phyloP scores from a whole-genome alignment of 176 grass and related monocot species.

The Paspalum notatum region DNA sequence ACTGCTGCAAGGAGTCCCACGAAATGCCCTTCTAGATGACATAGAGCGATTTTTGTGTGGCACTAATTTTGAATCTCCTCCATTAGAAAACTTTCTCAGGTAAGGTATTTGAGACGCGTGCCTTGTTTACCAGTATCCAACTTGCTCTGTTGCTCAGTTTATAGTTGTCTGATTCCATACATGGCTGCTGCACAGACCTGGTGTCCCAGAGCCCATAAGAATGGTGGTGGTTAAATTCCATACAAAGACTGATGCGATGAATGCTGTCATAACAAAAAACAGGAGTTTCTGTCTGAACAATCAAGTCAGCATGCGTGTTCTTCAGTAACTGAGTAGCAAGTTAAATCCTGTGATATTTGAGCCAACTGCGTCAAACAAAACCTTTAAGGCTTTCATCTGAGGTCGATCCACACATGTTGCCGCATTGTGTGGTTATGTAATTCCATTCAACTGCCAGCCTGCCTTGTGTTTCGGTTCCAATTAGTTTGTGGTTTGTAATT shows the following conservation, averaged over 20 bases:
- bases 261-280: constrained; percentile 73
- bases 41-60: constrained; percentile 86
- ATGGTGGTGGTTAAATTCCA: constrained; percentile 63
- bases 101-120: background rate
- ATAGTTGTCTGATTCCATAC: constrained; percentile 11
- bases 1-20: constrained; percentile 82
- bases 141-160: background rate
- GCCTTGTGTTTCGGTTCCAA: background rate
- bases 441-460: constrained; percentile 4
- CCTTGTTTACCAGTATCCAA: constrained; percentile 30
- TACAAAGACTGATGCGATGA: constrained; percentile 65
- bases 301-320: constrained; percentile 66
- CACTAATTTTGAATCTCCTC: constrained; percentile 62
- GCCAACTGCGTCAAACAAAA: background rate
- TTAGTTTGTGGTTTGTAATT: constrained; percentile 17
- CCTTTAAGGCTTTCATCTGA: background rate
- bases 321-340: constrained; percentile 67
- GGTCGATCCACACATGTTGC: constrained; percentile 2
- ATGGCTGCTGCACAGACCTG: constrained; percentile 48
- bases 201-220: constrained; percentile 62
- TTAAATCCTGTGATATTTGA: background rate
- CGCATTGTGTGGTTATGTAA: constrained; percentile 12
- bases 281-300: constrained; percentile 80
- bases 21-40: constrained; percentile 65
- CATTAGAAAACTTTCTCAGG: constrained; percentile 70